Evolutionary conservation across 768 basidiomycete species (phyloP).

Genomic region (Leccinum pellstonianum): DNA sequence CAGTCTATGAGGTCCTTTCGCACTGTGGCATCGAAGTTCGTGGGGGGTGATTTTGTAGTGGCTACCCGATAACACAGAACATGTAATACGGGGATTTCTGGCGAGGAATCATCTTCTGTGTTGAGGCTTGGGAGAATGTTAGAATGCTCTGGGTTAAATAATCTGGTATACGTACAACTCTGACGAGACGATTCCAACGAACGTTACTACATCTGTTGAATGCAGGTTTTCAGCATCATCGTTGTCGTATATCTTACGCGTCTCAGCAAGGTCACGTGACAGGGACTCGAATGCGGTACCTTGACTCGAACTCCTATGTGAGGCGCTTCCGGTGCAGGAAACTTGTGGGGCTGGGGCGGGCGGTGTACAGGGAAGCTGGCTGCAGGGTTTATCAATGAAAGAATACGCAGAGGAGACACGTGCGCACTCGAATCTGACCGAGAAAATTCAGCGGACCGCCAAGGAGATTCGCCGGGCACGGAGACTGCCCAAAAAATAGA

Average conservation of each 20-base stretch:
- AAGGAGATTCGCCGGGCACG: slow-evolving; percentile 65
- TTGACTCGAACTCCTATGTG: slow-evolving; percentile 77
- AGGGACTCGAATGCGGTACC: slow-evolving; percentile 34
- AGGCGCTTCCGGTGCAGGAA: slow-evolving; percentile 48
- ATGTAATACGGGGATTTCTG: slow-evolving; percentile 63
- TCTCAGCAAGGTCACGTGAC: slow-evolving; percentile 3
- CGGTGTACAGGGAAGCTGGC: slow-evolving; percentile 27
- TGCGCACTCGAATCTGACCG: slow-evolving; percentile 21
- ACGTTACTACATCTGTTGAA: slow-evolving; percentile 61
- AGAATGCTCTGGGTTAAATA: neutral
- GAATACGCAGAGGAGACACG: neutral
- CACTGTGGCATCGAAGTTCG: slow-evolving; percentile 23
- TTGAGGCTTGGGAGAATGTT: slow-evolving; percentile 35
- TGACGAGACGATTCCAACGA: slow-evolving; percentile 69
- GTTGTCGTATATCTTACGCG: slow-evolving; percentile 56
- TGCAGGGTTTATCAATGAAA: slow-evolving; percentile 7
- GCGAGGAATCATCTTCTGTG: slow-evolving; percentile 36
- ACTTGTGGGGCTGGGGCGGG: slow-evolving; percentile 55
- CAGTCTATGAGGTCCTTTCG: slow-evolving; percentile 62
- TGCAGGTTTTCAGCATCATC: slow-evolving; percentile 46
- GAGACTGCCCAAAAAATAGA: slow-evolving; percentile 70
- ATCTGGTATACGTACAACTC: slow-evolving; percentile 54
- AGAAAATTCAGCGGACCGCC: slow-evolving; percentile 44
- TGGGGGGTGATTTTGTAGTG: neutral
- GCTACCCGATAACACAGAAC: slow-evolving; percentile 47